Percentiles rank a stretch among this genome's conserved stretches.
Evolutionary conservation across 31 red algal genomes (phyloP).

Genomic region (Endocladia muricata): DNA sequence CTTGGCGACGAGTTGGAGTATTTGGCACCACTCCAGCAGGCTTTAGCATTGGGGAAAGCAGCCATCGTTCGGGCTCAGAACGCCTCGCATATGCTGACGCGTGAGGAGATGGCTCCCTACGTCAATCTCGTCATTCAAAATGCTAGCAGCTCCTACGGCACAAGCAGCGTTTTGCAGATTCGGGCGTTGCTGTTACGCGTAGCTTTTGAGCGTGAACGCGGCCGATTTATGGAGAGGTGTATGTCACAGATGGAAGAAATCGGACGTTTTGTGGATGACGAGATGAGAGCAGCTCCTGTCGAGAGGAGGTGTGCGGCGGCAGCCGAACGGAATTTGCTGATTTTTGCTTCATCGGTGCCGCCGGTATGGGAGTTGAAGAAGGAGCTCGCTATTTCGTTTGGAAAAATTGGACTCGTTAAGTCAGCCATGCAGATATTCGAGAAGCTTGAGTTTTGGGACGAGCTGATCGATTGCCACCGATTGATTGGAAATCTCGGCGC

Average conservation of each 20-base stretch:
- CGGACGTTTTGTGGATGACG: slow-evolving; percentile 55
- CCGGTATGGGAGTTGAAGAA: slow-evolving; percentile 83
- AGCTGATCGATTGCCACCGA: slow-evolving; percentile 92
- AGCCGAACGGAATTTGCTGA: slow-evolving; percentile 48
- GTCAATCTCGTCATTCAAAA: slow-evolving; percentile 37
- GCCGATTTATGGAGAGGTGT: slow-evolving; percentile 78
- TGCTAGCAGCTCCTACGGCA: slow-evolving; percentile 22
- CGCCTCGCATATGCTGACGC: slow-evolving; percentile 49
- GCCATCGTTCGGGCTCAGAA: slow-evolving; percentile 41
- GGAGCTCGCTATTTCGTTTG: slow-evolving; percentile 81
- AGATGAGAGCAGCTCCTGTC: neutral
- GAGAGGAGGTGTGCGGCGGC: slow-evolving; percentile 19
- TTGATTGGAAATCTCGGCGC: slow-evolving; percentile 81
- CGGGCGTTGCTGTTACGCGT: slow-evolving; percentile 62
- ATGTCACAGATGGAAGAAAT: slow-evolving; percentile 91
- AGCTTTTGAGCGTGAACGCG: slow-evolving; percentile 60
- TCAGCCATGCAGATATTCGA: slow-evolving; percentile 90
- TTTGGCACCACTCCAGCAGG: slow-evolving; percentile 61
- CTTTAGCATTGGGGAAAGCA: slow-evolving; percentile 45
- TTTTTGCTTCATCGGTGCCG: slow-evolving; percentile 72
- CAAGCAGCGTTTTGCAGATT: slow-evolving; percentile 62
- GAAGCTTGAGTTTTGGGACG: slow-evolving; percentile 84
- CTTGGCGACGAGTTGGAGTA: slow-evolving; percentile 24
- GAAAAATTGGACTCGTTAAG: slow-evolving; percentile 89
- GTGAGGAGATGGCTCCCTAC: slow-evolving; percentile 56